Base-by-base conservation (phyloP, 306 rosid genomes). In the Prunus mira region DNA sequence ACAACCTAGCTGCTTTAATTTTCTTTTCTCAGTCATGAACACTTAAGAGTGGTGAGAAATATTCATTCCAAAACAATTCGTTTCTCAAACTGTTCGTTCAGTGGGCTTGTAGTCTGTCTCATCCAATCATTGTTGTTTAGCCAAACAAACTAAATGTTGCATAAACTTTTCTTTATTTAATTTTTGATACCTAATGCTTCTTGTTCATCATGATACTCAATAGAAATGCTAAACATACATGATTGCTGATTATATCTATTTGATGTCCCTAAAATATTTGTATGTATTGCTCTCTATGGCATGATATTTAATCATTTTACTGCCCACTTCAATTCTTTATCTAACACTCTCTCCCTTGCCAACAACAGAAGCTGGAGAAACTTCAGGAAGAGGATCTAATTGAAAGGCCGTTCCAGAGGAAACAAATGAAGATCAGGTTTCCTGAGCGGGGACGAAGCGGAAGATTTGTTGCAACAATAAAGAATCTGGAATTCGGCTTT, bases 381-480 rank as follows among this genome's bases (percentile, higher is more conserved):
- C 97, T 95, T 82, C 89, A 88, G 75, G 98, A 93, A 73, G 97
- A 83, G 78, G 97, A 92, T 13, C 86, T 89, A 60, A 84, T 95
- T 70, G 96, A 92, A 86, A 90, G 90, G 88, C 98, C 97, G 15
- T 95, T 92, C 82, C 97, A 90, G 83, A 85, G 97, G 76, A 92
- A 95, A 79, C 98, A 89, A 84, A 92, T 95, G 97, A 95, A 89
- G 88, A 95, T 95, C 78, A 89, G 91, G 88, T 95, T 95, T 84
- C 98, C 97, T 28, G 97, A 92, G 81, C 96, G 95, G 58, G 98
- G 97, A 78, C 88, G 81, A 77, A 95, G 98, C 67, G 98, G 98
- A 75, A 92, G 97, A 89, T 86, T 86, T 76, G 93, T 90, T 80
- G 96, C 78, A 72, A 25, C 89, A 22, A 67, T 89, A 32, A 89